Evolutionary conservation across 2,329 filamentous ascomycete species (phyloP).

Genomic region (Pseudodiploospora longispora): DNA sequence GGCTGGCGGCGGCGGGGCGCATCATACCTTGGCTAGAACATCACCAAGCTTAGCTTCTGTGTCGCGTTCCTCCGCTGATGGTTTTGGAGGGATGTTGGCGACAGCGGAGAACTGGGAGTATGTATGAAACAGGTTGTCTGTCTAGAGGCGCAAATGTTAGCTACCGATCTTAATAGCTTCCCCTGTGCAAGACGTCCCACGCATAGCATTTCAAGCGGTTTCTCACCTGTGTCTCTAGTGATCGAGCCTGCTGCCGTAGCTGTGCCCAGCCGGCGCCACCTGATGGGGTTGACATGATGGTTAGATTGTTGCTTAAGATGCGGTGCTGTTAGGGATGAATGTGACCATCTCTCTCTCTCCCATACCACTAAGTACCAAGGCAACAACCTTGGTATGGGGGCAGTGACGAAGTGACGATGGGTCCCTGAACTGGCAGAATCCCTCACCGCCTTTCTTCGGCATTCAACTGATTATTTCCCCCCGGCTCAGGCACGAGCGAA

Average conservation of each 20-base stretch:
- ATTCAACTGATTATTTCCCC: background rate
- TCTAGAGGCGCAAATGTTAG: conserved; percentile 41
- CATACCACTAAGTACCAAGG: too few species aligned
- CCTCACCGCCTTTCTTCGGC: conserved; percentile 19
- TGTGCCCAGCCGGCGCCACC: conserved; percentile 76
- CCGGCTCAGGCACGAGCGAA: background rate
- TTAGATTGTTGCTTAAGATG: background rate
- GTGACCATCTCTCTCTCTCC: too few species aligned
- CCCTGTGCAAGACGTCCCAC: background rate
- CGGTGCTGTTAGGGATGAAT: background rate
- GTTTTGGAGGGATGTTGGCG: conserved; percentile 70
- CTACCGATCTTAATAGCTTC: too few species aligned
- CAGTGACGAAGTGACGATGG: conserved; percentile 5
- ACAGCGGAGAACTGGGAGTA: conserved; percentile 88
- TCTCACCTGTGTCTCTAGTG: conserved; percentile 79
- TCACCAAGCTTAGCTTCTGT: conserved; percentile 79
- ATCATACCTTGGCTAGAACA: conserved; percentile 65
- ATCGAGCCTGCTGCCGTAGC: conserved; percentile 83
- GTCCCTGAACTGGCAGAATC: conserved; percentile 12
- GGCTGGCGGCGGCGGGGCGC: background rate
- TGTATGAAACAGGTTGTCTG: conserved; percentile 71
- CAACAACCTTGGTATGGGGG: background rate
- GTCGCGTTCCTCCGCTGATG: conserved; percentile 73
- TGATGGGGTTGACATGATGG: conserved; percentile 42
- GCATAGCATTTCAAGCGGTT: background rate